These are phyloP conservation scores for Penicillium flavigenum DNA, from an alignment of 495 filamentous ascomycete species.

Conservation along the genomic window DNA sequence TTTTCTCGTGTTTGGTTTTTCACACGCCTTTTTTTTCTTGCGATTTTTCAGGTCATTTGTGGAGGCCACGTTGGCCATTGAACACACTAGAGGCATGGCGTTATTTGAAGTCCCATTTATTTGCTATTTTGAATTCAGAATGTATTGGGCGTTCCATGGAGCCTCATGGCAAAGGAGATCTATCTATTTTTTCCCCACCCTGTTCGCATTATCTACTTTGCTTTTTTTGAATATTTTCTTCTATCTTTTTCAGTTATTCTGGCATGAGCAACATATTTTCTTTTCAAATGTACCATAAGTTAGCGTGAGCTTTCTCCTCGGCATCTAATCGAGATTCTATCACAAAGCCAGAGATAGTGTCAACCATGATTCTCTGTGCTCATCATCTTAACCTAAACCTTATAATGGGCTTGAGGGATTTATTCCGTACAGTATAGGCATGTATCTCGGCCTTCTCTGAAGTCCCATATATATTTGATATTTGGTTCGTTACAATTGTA, in stretches of 20 bases:
- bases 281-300: constrained; percentile 20
- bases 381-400: background rate
- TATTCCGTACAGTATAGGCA: background rate
- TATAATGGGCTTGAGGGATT: background rate
- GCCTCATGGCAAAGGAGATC: constrained; percentile 5
- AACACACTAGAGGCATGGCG: constrained; percentile 17
- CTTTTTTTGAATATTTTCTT: background rate
- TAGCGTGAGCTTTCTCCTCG: background rate
- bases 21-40: constrained; percentile 6
- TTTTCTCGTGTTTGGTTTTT: constrained; percentile 8
- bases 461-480: constrained; percentile 1
- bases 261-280: constrained; percentile 7
- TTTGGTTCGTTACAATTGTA: background rate
- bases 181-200: background rate
- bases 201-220: constrained; percentile 2
- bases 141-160: constrained; percentile 14
- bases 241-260: background rate
- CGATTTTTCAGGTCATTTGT: constrained; percentile 3
- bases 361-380: constrained; percentile 8
- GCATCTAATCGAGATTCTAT: constrained; percentile 2
- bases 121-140: constrained; percentile 8
- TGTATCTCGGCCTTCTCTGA: background rate
- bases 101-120: constrained; percentile 4
- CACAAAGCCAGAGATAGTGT: background rate
- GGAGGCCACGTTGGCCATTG: constrained; percentile 5